Conservation (phyloP, 2,329 filamentous ascomycete species). For the Aspergillus aculeatus region DNA sequence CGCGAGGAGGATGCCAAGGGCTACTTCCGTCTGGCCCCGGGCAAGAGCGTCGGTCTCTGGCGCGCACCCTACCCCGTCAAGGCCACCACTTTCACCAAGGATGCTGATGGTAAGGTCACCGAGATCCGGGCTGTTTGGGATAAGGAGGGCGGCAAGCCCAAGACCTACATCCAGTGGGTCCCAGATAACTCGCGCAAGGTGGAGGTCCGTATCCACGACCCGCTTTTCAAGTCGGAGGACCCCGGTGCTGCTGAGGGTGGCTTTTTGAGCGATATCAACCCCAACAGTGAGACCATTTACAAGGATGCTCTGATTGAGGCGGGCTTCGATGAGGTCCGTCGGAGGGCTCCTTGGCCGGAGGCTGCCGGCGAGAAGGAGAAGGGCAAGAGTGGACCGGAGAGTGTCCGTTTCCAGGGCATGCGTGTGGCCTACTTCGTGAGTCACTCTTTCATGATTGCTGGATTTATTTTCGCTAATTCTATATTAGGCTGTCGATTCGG, state of each 20-base stretch:
- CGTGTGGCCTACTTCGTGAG: conserved; percentile 62
- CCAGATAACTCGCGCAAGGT: conserved; percentile 61
- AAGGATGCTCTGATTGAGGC: conserved; percentile 75
- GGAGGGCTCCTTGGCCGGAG: conserved; percentile 77
- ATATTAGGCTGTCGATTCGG: conserved; percentile 61
- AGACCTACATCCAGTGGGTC: conserved; percentile 89
- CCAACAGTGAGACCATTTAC: conserved; percentile 78
- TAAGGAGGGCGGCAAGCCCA: conserved; percentile 65
- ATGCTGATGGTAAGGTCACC: conserved; percentile 63
- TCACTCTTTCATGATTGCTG: background rate
- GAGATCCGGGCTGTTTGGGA: conserved; percentile 69
- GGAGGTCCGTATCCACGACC: conserved; percentile 75
- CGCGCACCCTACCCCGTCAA: conserved; percentile 69
- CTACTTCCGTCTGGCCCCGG: conserved; percentile 75
- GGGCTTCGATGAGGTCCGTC: conserved; percentile 75
- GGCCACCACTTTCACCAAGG: conserved; percentile 66
- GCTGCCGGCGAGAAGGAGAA: conserved; percentile 61
- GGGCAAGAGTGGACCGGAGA: conserved; percentile 59
- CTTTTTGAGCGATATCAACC: conserved; percentile 81
- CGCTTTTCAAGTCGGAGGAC: conserved; percentile 82
- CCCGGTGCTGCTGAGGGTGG: conserved; percentile 75
- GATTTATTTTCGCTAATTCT: conserved; percentile 9
- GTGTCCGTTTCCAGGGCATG: conserved; percentile 86
- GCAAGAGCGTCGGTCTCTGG: conserved; percentile 71
- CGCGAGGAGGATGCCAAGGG: conserved; percentile 62